phyloP scores from a whole-genome alignment of 1,284 basidiomycete genomes.

The Cystobasidium sp. region DNA sequence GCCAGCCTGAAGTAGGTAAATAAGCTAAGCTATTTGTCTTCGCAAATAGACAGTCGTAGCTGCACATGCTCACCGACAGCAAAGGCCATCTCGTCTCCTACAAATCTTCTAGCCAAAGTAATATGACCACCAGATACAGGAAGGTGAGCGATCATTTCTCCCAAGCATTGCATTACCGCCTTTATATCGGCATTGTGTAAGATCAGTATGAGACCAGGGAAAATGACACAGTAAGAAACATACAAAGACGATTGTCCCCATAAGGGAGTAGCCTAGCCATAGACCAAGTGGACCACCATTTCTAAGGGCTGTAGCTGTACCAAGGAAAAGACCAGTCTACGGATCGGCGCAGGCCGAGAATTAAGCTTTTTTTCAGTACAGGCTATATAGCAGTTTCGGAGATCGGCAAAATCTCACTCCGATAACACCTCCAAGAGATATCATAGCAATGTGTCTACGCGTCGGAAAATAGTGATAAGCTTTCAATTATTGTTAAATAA shows the following conservation, averaged over 20 bases:
- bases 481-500: background rate
- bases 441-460: conserved; percentile 35
- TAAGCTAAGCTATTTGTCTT: background rate
- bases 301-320: conserved; percentile 56
- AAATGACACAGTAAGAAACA: background rate
- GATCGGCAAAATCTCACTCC: conserved; percentile 20
- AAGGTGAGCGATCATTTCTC: conserved; percentile 65
- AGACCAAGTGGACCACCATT: conserved; percentile 60
- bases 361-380: background rate
- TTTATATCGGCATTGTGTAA: conserved; percentile 57
- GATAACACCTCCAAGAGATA: conserved; percentile 40
- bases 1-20: conserved; percentile 62
- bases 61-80: conserved; percentile 55
- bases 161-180: conserved; percentile 57
- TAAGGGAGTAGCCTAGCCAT: conserved; percentile 55
- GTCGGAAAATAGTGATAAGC: background rate
- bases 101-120: conserved; percentile 75
- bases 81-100: conserved; percentile 77
- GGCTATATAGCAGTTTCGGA: background rate
- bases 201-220: background rate
- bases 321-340: conserved; percentile 55
- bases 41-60: conserved; percentile 58
- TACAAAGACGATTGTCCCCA: conserved; percentile 33
- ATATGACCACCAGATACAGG: conserved; percentile 71
- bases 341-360: background rate